These are phyloP conservation scores for Sanghuangporus weigelae DNA, from an alignment of 1,284 basidiomycete genomes.

Conservation along the genomic window DNA sequence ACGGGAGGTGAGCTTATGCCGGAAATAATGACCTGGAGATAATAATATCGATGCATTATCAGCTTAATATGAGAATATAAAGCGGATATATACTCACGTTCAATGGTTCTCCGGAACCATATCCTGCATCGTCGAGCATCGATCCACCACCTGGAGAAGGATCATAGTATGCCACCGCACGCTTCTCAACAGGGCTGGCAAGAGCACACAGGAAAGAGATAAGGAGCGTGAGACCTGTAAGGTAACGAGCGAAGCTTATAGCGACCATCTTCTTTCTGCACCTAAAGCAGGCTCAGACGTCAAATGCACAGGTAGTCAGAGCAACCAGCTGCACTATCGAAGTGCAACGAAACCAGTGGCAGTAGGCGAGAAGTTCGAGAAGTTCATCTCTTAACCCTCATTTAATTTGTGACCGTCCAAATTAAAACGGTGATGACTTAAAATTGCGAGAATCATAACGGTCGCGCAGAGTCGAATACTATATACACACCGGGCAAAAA, in stretches of 20 bases:
- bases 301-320: no score
- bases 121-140: constrained; percentile 42
- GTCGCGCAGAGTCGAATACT: no score
- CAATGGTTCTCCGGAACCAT: constrained; percentile 60
- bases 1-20: constrained; percentile 62
- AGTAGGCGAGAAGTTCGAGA: no score
- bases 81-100: constrained; percentile 38
- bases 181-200: constrained; percentile 4
- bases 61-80: neutral
- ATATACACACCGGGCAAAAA: no score
- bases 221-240: neutral
- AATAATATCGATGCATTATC: constrained; percentile 24
- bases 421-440: no score
- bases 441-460: no score
- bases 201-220: neutral
- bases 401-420: no score
- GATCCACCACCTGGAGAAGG: constrained; percentile 46
- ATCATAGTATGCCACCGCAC: constrained; percentile 36
- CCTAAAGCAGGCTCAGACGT: no score
- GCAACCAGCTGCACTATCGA: no score
- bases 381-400: no score
- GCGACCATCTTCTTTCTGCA: neutral
- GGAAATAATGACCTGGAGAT: constrained; percentile 26
- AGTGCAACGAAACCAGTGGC: no score
- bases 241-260: neutral